Evolutionary conservation across 1,139 yeast species (phyloP).

Genomic region (Debaryomyces nepalensis): DNA sequence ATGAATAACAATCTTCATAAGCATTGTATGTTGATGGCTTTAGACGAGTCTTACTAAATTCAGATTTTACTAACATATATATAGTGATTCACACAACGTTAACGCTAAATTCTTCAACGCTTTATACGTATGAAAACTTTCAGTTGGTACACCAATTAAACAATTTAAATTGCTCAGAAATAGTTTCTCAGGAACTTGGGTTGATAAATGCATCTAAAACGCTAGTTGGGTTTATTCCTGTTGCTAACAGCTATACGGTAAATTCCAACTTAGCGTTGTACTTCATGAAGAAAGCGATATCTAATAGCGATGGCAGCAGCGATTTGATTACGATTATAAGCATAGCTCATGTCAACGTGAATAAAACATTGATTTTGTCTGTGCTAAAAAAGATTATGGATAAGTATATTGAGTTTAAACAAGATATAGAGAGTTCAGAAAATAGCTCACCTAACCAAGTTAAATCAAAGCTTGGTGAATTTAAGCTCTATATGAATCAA

Average conservation of each 20-base stretch:
- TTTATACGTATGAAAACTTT: constrained; percentile 58
- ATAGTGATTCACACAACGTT: constrained; percentile 50
- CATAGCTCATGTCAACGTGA: constrained; percentile 48
- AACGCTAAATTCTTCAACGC: constrained; percentile 58
- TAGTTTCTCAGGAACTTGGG: constrained; percentile 60
- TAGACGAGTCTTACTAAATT: too few species aligned
- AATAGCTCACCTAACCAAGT: constrained; percentile 18
- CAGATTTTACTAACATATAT: constrained; percentile 18
- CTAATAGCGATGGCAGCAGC: constrained; percentile 48
- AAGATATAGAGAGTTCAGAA: constrained; percentile 25
- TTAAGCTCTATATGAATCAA: constrained; percentile 56
- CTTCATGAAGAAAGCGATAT: constrained; percentile 52
- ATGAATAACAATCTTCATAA: constrained; percentile 32
- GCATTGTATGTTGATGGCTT: constrained; percentile 34
- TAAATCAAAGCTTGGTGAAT: constrained; percentile 47
- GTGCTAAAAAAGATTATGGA: constrained; percentile 55
- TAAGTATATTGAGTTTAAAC: constrained; percentile 49
- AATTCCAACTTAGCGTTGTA: constrained; percentile 45
- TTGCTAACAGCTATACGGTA: constrained; percentile 31
- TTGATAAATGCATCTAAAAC: constrained; percentile 53
- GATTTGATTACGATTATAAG: constrained; percentile 56
- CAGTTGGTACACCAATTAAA: constrained; percentile 41
- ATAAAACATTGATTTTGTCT: constrained; percentile 50
- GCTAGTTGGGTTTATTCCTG: constrained; percentile 48
- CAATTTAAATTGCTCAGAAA: constrained; percentile 55